Conservation (phyloP, 1,284 basidiomycete species). For the Ustilago trichophora region DNA sequence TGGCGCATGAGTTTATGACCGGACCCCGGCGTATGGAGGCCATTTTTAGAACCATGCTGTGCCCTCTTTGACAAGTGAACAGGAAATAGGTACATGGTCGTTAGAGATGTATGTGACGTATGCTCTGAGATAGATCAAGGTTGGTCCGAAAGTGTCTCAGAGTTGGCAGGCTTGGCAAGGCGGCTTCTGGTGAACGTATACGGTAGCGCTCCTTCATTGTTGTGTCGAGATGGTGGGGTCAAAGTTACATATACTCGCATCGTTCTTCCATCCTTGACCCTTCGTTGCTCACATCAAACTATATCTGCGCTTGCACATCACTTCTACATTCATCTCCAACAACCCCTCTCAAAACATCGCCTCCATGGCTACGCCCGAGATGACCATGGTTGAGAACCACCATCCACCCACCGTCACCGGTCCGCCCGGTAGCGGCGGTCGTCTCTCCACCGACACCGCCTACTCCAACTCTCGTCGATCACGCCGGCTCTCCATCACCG, state of each 20-base stretch:
- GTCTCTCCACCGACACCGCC: conserved; percentile 26
- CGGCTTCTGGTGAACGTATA: no score
- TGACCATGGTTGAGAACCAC: conserved; percentile 22
- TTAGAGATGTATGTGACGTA: no score
- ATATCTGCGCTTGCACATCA: no score
- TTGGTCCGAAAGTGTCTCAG: no score
- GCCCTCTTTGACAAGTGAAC: neutral
- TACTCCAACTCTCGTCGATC: neutral
- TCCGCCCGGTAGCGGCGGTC: conserved; percentile 2
- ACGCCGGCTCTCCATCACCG: neutral
- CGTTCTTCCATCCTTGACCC: neutral
- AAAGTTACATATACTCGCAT: neutral
- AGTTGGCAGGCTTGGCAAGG: neutral
- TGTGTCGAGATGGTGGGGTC: no score
- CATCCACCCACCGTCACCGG: neutral
- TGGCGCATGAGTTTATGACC: no score
- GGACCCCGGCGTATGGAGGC: neutral
- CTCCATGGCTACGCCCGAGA: conserved; percentile 3
- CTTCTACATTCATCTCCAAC: neutral
- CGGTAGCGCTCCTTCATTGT: no score
- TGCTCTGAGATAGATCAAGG: no score
- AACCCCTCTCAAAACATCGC: neutral
- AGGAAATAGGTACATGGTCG: no score
- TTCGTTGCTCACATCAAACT: no score
- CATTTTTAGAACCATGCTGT: conserved; percentile 1